Conservation (phyloP, 83 land plant genomes). For the Picea engelmannii region DNA sequence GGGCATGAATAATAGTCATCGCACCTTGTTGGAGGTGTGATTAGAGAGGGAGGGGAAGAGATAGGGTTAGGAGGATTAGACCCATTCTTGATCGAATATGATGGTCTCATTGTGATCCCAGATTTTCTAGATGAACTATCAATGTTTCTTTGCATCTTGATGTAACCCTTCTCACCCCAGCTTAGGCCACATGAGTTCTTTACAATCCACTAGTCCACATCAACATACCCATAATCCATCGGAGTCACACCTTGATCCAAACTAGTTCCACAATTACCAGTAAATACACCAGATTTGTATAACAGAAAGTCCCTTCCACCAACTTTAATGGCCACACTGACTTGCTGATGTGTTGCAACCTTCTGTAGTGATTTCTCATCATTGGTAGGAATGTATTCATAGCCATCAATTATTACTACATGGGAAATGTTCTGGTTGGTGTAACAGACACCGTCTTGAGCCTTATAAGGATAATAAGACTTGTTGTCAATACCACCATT, state of each 20-base stretch:
- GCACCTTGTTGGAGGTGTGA: slow-evolving; percentile 29
- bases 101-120: slow-evolving; percentile 38
- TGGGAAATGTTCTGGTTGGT: slow-evolving; percentile 38
- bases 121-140: slow-evolving; percentile 19
- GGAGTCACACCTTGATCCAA: slow-evolving; percentile 48
- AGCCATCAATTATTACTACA: slow-evolving; percentile 43
- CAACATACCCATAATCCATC: slow-evolving; percentile 40
- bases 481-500: slow-evolving; percentile 22
- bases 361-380: slow-evolving; percentile 51
- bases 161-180: slow-evolving; percentile 48
- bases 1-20: slow-evolving; percentile 62
- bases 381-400: slow-evolving; percentile 50
- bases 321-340: slow-evolving; percentile 63
- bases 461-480: background rate
- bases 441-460: background rate
- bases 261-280: slow-evolving; percentile 45
- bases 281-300: slow-evolving; percentile 37
- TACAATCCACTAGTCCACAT: slow-evolving; percentile 44
- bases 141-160: slow-evolving; percentile 32
- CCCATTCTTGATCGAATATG: slow-evolving; percentile 38
- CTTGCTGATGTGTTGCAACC: slow-evolving; percentile 64
- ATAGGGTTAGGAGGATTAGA: slow-evolving; percentile 40
- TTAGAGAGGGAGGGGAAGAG: slow-evolving; percentile 14
- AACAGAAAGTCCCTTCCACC: slow-evolving; percentile 35
- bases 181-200: slow-evolving; percentile 59